Percentiles rank a stretch among this genome's conserved stretches.
Conservation (phyloP, 2,329 filamentous ascomycete genomes). For the Cercospora janseana region DNA sequence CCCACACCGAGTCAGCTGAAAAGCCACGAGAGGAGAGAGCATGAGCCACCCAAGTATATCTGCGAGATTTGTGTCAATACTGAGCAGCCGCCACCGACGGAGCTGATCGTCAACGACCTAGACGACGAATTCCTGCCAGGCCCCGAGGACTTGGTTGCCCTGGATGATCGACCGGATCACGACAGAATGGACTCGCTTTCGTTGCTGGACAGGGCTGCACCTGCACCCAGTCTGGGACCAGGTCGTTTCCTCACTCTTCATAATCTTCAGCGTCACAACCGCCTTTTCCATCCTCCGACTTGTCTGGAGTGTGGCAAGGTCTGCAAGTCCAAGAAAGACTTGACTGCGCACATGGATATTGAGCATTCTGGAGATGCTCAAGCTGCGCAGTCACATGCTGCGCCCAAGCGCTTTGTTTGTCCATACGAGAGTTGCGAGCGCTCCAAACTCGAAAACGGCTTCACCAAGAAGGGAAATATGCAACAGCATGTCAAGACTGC, state of each 20-base stretch:
- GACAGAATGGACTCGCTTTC: constrained; percentile 21
- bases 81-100: constrained; percentile 9
- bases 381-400: constrained; percentile 1
- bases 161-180: constrained; percentile 15
- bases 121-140: constrained; percentile 26
- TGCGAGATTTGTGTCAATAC: constrained; percentile 67
- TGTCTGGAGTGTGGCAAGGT: constrained; percentile 72
- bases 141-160: constrained; percentile 19
- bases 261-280: constrained; percentile 71
- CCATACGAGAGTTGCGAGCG: constrained; percentile 57
- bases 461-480: constrained; percentile 81
- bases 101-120: constrained; percentile 21
- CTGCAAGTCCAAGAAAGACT: constrained; percentile 64
- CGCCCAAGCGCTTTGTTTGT: constrained; percentile 26
- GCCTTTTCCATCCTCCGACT: constrained; percentile 65
- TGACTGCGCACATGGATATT: constrained; percentile 76
- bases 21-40: constrained; percentile 67
- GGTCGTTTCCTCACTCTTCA: constrained; percentile 66
- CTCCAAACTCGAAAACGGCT: constrained; percentile 66
- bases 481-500: constrained; percentile 73
- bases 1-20: constrained; percentile 69
- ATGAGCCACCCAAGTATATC: constrained; percentile 66
- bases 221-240: constrained; percentile 11
- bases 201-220: constrained; percentile 34
- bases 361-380: constrained; percentile 51